Base-by-base conservation (phyloP, 192 early-diverging fungal genomes). In the Coemansia sp. region DNA sequence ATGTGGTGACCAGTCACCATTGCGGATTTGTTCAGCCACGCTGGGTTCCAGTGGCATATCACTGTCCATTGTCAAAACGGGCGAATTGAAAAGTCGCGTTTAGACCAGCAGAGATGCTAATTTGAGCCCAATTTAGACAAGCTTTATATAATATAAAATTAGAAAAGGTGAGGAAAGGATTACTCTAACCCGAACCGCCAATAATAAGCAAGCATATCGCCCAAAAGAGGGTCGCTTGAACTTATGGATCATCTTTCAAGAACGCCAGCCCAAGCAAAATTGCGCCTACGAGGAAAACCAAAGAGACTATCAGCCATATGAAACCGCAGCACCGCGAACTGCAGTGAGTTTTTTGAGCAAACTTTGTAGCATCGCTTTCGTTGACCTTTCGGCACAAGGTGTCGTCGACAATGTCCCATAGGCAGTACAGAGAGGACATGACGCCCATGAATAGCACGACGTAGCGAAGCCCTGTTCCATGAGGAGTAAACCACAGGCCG, bases 331-430 rank as follows among this genome's bases (percentile, higher is more conserved):
- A 79, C 56, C 93, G 89, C 27, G 95, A 85, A 37, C 91, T 86
- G 76, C 91, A 91, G 24, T 93, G 91, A 19, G 86, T 90, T 42
- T 86, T 62, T 66, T 90, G 71, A 8, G 91, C 92, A 86, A 96
- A 96, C 75, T 89, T 86, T 6, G 90, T 88, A 3, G 97, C 95
- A 73, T 97, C 97, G n/a, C 92, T 93, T 68, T 94, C 93, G 69
- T 97, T 93, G n/a, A 93, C 91, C 80, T 96, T 97, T 50, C 93
- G 84, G 63, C 90, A 83, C 4, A 97, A 86, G 14, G 94, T 84
- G 84, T 98, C 95, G 45, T 99, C 97, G 57, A 98, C 75, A 76
- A 98, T 98, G 81, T 99, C 97, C 90, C 95, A 95, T 31, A 96
- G 85, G 57, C 90, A 89, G 73, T 99, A 99, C 35, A 97, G 83